These are phyloP conservation scores for Maudiozyma turicensis DNA, from an alignment of 805 yeast species.

Conservation along the genomic window DNA sequence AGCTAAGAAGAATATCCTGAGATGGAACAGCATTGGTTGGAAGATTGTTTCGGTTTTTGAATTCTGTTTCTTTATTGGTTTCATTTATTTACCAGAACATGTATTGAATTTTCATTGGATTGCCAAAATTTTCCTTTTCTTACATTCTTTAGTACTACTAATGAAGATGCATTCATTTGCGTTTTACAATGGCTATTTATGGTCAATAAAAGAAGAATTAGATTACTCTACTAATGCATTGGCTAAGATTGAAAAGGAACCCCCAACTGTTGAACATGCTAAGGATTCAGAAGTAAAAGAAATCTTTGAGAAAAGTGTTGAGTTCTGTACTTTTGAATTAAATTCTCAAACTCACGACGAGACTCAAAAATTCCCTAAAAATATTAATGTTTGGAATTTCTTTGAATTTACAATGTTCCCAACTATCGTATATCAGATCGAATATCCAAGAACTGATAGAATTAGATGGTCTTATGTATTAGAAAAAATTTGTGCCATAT, in stretches of 20 bases:
- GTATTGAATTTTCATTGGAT: constrained; percentile 65
- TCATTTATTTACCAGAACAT: constrained; percentile 47
- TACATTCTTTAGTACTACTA: constrained; percentile 75
- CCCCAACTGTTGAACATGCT: background rate
- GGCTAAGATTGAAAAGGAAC: constrained; percentile 28
- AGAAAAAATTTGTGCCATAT: constrained; percentile 65
- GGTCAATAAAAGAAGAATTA: constrained; percentile 51
- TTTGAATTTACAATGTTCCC: constrained; percentile 84
- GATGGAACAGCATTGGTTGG: constrained; percentile 64
- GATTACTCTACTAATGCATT: constrained; percentile 37
- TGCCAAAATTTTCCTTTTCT: constrained; percentile 70
- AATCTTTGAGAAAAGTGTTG: constrained; percentile 38
- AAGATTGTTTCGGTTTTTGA: constrained; percentile 50
- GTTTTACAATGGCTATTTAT: constrained; percentile 82
- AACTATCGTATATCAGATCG: constrained; percentile 71
- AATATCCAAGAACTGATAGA: constrained; percentile 63
- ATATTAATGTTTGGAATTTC: constrained; percentile 55
- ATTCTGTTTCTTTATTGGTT: constrained; percentile 40
- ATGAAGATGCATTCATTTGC: constrained; percentile 95
- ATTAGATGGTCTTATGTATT: constrained; percentile 63
- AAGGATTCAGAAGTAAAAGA: constrained; percentile 14
- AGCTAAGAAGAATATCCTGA: constrained; percentile 36
- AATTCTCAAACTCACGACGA: constrained; percentile 34
- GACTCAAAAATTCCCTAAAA: constrained; percentile 53
- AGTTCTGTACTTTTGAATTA: constrained; percentile 65